These are phyloP conservation scores for Rhododendron vialii DNA, from an alignment of 148 eudicot species.

Conservation along the genomic window DNA sequence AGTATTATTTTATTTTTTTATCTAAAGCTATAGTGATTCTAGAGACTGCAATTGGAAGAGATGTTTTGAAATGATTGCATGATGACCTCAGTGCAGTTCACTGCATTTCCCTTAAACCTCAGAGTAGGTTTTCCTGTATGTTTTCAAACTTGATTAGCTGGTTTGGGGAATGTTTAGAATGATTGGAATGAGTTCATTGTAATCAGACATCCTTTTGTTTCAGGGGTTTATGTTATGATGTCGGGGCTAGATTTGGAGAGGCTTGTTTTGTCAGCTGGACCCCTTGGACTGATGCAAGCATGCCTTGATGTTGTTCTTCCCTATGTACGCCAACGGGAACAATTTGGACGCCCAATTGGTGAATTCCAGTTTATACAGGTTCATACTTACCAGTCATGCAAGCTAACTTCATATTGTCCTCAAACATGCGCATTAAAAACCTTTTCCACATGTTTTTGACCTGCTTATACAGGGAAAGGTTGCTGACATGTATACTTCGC, in stretches of 20 bases:
- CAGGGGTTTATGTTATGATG: conserved; percentile 99
- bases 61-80: neutral
- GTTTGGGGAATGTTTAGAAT: neutral
- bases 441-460: conserved; percentile 1
- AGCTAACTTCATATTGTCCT: neutral
- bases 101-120: neutral
- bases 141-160: neutral
- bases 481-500: conserved; percentile 95
- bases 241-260: conserved; percentile 97
- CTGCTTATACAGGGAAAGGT: conserved; percentile 73
- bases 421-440: neutral
- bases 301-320: conserved; percentile 95
- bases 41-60: neutral
- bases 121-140: no score
- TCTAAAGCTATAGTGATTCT: neutral
- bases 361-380: conserved; percentile 98
- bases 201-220: neutral
- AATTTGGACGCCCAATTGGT: conserved; percentile 96
- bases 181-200: neutral
- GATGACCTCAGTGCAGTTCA: neutral
- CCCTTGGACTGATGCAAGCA: conserved; percentile 96
- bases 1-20: neutral
- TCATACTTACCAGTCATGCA: neutral
- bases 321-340: conserved; percentile 83
- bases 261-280: conserved; percentile 88